Base-by-base conservation (phyloP, 345 rosid species). In the Lepidium didymum region DNA sequence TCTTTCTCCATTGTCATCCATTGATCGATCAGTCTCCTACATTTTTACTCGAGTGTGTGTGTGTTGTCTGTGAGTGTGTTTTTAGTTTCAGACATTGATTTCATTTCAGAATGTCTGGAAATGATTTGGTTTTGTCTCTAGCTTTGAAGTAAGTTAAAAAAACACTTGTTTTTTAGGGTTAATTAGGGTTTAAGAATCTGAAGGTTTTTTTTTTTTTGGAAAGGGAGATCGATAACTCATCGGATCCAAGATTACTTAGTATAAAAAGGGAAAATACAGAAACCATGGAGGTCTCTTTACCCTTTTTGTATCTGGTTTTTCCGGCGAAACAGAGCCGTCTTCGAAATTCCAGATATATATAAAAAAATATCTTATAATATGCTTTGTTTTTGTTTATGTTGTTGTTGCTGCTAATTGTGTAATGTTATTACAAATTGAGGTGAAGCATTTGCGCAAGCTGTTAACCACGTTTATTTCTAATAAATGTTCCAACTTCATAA, bases 291-390 rank as follows among this genome's bases (percentile, higher is more conserved):
- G 64, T 53, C 19, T 56, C 46, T 57, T 19, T 51, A 19, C 58
- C 36, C 12, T 54, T 59, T 37, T n/a, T 15, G 59, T 40, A 56
- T 72, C 58, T 61, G 69, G 37, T 46, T 19, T 58, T 61, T 27
- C 64, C 78, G 78, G 73, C 73, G 69, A 67, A 38, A 53, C 69
- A 45, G 64, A 61, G 51, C 69, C 69, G 64, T 67, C 68, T 62
- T 67, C 13, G 15, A 52, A 68, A 41, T 35, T 55, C n/a, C 46
- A 65, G 59, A 66, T 65, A 50, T 56, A 63, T 19, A 13, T 40
- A 21, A 55, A 9, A 14, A 2, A 44, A 19, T 15, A 25, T 46
- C 7, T 37, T 8, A 31, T 27, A 45, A 29, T n/a, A 19, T 51
- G 54, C 37, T 64, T 29, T 69, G 27, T 60, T 31, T 14, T 45